Evolutionary conservation across 768 basidiomycete species (phyloP), one percentile per base, ranked within the genome.

Genomic region (Strobilomyces dryophilus): DNA sequence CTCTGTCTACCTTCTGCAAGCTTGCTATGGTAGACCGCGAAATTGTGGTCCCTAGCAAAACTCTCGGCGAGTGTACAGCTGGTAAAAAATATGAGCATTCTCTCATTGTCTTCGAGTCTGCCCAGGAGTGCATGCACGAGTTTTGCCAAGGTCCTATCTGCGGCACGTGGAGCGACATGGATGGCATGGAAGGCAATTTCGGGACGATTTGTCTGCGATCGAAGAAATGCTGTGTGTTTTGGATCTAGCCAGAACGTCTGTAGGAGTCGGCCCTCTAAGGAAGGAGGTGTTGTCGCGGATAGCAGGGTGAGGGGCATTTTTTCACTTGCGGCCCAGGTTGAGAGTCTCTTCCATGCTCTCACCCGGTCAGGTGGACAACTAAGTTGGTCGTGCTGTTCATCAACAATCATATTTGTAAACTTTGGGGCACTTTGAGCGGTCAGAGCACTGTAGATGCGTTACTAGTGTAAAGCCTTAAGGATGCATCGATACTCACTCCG

Each of bases 371-470:
- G 9, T 0, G 49, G 53, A n/a, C 56, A 57, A 3, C 11, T 34
- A 3, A 57, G 44, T n/a, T 47, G 48, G 36, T 57, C 51, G 3
- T 57, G 55, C 9, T 53, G 52, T n/a, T 57, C 48, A 15, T 57
- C 47, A 0, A 57, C 17, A 17, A 53, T 17, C 12, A 57, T 12
- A 4, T 11, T 7, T 0, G 29, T 45, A n/a, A 57, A 53, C 7
- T 26, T 49, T 0, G 52, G 48, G 14, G 36, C 36, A 5, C 47
- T 12, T 6, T 47, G 36, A 47, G 36, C 11, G 5, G 36, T 39
- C 26, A 47, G 26, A 20, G 36, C 21, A 4, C 40, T 42, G 6
- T 0, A 17, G 11, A 20, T 4, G 5, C 1, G 18, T 46, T 7
- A 41, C 9, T 15, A 34, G 27, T 4, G 8, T 14, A 11, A 27